These are phyloP conservation scores for Candida boleticola DNA, from an alignment of 805 yeast genomes.

Conservation along the genomic window DNA sequence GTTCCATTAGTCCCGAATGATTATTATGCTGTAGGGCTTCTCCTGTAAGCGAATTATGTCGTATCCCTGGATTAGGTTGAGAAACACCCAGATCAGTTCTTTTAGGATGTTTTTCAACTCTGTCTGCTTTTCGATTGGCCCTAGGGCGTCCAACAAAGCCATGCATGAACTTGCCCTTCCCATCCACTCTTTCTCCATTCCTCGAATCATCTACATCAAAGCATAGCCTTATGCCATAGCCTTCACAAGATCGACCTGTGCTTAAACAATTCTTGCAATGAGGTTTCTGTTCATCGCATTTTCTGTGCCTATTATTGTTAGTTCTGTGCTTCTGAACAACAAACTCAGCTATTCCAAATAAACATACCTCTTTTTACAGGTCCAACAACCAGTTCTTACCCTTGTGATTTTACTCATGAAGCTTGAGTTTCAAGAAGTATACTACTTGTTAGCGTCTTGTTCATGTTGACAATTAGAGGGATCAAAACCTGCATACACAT, in stretches of 20 bases:
- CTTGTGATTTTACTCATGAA: conserved; percentile 42
- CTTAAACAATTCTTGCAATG: conserved; percentile 46
- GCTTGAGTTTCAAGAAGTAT: neutral
- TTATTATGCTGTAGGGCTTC: neutral
- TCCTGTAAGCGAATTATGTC: no score
- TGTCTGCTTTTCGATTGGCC: neutral
- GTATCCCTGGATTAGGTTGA: neutral
- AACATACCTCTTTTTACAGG: conserved; percentile 49
- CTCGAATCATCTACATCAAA: conserved; percentile 52
- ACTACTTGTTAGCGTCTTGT: conserved; percentile 30
- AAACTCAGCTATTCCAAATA: neutral
- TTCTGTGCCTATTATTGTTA: conserved; percentile 40
- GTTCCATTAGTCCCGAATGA: no score
- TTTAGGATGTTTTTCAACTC: neutral
- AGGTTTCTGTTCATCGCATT: conserved; percentile 58
- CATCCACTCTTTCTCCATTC: conserved; percentile 16
- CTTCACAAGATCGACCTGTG: conserved; percentile 47
- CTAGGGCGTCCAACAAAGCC: conserved; percentile 47
- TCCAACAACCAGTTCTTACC: conserved; percentile 59
- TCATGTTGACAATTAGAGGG: no score
- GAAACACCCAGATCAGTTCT: neutral
- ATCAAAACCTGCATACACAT: no score
- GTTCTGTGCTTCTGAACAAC: neutral
- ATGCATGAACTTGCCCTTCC: conserved; percentile 34
- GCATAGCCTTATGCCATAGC: conserved; percentile 46